Evolutionary conservation across 75 land plant species (phyloP).

Genomic region (Picea glauca): DNA sequence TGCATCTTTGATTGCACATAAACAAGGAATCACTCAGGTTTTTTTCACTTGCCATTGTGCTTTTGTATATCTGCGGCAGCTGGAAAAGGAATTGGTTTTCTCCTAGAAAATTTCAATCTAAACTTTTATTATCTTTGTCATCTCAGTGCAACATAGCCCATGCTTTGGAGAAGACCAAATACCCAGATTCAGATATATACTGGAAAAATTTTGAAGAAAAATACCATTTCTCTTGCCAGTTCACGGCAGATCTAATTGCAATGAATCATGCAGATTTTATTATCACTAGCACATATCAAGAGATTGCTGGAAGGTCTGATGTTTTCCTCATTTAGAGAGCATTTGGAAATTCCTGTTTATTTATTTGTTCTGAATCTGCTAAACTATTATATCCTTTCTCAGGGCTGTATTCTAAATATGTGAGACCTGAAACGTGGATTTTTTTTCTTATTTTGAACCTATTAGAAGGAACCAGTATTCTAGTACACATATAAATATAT

Average conservation of each 20-base stretch:
- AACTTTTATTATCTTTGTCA: not conserved
- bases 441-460: not conserved
- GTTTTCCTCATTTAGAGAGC: not conserved
- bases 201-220: constrained; percentile 69
- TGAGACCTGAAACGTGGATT: too few species aligned
- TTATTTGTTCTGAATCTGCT: not conserved
- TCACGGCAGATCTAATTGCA: constrained; percentile 75
- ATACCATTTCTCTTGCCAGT: constrained; percentile 80
- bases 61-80: not conserved
- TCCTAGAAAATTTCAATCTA: not conserved
- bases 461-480: not conserved
- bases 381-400: too few species aligned
- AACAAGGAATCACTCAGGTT: constrained; percentile 66
- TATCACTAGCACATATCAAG: constrained; percentile 78
- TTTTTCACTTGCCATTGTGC: not conserved
- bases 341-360: not conserved
- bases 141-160: constrained; percentile 74
- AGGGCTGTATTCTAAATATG: too few species aligned
- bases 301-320: constrained; percentile 76
- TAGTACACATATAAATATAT: not conserved
- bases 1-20: constrained; percentile 58
- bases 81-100: not conserved
- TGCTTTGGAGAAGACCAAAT: constrained; percentile 82
- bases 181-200: constrained; percentile 77
- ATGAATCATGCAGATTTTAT: constrained; percentile 83